These are phyloP conservation scores for Gentiana straminea DNA, from an alignment of 257 asterid species.

Conservation along the genomic window DNA sequence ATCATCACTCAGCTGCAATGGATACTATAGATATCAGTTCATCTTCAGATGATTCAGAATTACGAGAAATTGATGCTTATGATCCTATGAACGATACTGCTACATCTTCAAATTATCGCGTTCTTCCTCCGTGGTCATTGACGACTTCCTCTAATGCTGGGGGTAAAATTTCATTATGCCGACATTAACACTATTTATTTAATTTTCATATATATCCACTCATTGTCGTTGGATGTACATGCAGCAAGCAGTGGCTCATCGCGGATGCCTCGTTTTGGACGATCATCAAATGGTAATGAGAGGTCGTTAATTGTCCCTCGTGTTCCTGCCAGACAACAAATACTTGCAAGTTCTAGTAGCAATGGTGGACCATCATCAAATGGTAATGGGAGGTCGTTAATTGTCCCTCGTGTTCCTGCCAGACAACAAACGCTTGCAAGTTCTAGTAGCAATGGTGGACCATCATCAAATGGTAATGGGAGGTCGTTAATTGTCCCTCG, in stretches of 20 bases:
- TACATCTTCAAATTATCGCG: constrained; percentile 23
- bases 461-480: constrained; percentile 32
- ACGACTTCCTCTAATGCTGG: constrained; percentile 15
- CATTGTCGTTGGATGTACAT: constrained; percentile 7
- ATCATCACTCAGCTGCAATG: constrained; percentile 19
- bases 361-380: constrained; percentile 28
- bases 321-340: constrained; percentile 11
- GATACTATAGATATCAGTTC: constrained; percentile 69
- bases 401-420: neutral
- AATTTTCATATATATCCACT: neutral
- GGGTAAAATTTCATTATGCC: constrained; percentile 29
- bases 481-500: constrained; percentile 17
- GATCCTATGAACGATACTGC: constrained; percentile 47
- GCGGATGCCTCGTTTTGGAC: constrained; percentile 30
- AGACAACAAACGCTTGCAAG: constrained; percentile 20
- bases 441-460: constrained; percentile 25
- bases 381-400: constrained; percentile 33
- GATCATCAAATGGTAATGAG: constrained; percentile 28
- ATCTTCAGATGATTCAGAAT: constrained; percentile 64
- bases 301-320: constrained; percentile 17
- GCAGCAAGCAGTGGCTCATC: constrained; percentile 32
- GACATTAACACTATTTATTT: constrained; percentile 3
- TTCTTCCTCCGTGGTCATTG: constrained; percentile 42
- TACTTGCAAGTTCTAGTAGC: constrained; percentile 19
- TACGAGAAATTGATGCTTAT: constrained; percentile 70